A percentile compares a stretch with the other conserved stretches of the same genome.
These are phyloP conservation scores for Novymonas esmeraldas DNA, from an alignment of 208 protist genomes.

Conservation along the genomic window DNA sequence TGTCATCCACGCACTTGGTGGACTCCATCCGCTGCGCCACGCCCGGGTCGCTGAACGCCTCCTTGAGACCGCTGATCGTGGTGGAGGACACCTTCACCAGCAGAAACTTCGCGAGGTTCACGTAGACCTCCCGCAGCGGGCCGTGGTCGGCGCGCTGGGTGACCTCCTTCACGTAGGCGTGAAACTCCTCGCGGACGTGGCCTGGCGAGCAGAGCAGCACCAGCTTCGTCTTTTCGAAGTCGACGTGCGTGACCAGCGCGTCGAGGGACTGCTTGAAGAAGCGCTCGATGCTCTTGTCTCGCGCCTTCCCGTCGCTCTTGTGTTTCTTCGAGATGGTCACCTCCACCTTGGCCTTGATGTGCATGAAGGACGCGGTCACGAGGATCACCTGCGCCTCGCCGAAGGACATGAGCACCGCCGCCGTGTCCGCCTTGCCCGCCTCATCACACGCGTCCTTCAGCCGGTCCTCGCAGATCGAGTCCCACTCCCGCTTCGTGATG, in stretches of 20 bases:
- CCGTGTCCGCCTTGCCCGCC: slow-evolving; percentile 84
- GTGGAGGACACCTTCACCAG: slow-evolving; percentile 87
- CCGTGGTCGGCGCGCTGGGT: slow-evolving; percentile 44
- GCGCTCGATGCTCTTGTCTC: slow-evolving; percentile 88
- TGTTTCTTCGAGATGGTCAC: slow-evolving; percentile 88
- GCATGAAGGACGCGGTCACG: slow-evolving; percentile 92
- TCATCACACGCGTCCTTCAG: slow-evolving; percentile 81
- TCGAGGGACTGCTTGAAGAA: slow-evolving; percentile 95
- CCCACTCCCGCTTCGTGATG: slow-evolving; percentile 94
- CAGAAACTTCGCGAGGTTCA: slow-evolving; percentile 93
- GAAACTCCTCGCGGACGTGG: slow-evolving; percentile 93
- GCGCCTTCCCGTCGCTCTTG: slow-evolving; percentile 74
- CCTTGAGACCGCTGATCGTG: slow-evolving; percentile 85
- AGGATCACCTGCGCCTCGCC: slow-evolving; percentile 93
- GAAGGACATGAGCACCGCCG: slow-evolving; percentile 95
- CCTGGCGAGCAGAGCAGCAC: slow-evolving; percentile 95
- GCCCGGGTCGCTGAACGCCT: slow-evolving; percentile 87
- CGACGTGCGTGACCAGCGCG: slow-evolving; percentile 87
- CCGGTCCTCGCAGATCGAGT: slow-evolving; percentile 59
- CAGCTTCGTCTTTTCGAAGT: slow-evolving; percentile 95
- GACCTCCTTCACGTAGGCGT: slow-evolving; percentile 51
- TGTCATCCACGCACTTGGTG: slow-evolving; percentile 92
- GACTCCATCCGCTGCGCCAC: slow-evolving; percentile 80
- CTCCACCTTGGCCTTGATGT: slow-evolving; percentile 90
- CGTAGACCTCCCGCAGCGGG: slow-evolving; percentile 68